These are phyloP conservation scores for Tetrapisispora fleetii DNA, from an alignment of 805 yeast genomes.

Conservation along the genomic window DNA sequence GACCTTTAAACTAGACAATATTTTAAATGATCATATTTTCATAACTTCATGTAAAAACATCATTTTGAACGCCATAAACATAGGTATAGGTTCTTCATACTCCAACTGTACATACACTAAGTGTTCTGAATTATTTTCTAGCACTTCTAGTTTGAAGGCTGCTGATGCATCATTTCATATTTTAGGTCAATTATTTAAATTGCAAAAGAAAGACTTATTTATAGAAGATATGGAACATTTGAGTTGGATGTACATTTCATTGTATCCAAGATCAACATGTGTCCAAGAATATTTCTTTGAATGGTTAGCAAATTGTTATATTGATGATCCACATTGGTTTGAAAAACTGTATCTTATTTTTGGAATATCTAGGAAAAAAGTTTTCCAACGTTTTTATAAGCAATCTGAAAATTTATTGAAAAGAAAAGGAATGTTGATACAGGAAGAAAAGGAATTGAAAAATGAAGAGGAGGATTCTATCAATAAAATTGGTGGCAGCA, in stretches of 20 bases:
- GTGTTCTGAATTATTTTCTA: conserved; percentile 35
- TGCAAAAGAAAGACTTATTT: conserved; percentile 40
- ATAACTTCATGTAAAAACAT: conserved; percentile 16
- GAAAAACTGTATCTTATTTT: conserved; percentile 42
- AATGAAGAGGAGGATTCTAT: conserved; percentile 42
- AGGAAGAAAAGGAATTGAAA: conserved; percentile 29
- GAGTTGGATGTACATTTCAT: conserved; percentile 52
- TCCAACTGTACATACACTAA: conserved; percentile 22
- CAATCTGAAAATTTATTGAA: conserved; percentile 36
- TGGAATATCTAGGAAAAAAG: conserved; percentile 34
- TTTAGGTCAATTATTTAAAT: conserved; percentile 48
- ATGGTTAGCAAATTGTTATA: conserved; percentile 50
- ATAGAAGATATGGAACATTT: conserved; percentile 38
- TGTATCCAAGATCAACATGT: conserved; percentile 34
- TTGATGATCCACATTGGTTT: conserved; percentile 43
- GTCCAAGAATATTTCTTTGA: conserved; percentile 39
- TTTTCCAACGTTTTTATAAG: conserved; percentile 34
- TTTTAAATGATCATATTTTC: conserved; percentile 25
- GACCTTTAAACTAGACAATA: conserved; percentile 17
- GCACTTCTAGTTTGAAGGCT: conserved; percentile 34
- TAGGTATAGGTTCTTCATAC: conserved; percentile 15
- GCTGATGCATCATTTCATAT: conserved; percentile 42
- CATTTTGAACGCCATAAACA: conserved; percentile 9
- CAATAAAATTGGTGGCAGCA: conserved; percentile 10
- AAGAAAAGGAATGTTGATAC: conserved; percentile 26